Base-by-base conservation (phyloP, 2,329 filamentous ascomycete species). In the Coniosporium tulheliwenetii region DNA sequence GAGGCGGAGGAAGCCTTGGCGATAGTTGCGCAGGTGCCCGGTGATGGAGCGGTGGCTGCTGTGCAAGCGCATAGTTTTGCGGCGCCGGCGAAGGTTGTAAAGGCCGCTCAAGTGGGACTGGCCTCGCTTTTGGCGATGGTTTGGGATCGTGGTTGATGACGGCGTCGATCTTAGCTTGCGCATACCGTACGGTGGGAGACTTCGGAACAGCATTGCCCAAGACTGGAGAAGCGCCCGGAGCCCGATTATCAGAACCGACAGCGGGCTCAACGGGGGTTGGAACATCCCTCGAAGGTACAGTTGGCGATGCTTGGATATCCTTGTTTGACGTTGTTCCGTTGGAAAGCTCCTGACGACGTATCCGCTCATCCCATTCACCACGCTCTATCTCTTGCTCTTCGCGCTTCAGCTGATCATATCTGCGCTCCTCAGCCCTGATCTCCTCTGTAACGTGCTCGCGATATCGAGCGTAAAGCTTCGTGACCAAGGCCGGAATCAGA, bases 391-490 rank as follows among this genome's bases (percentile, higher is more conserved):
- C 70, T 33, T 68, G 64, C 39, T 93, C 75, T 48, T 94, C 81
- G 43, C 67, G 67, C 56, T 77, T 72, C 36, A 89, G 61, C 13
- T 63, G 62, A 19, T 72, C 69, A 53, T 80, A 81, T 39, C 66
- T 69, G 43, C 68, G 70, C 63, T 95, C 87, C 45, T 91, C 80
- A 41, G 81, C 74, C 43, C 73, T 69, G 44, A 95, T 83, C 51
- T 80, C 72, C 42, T 67, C 65, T n/a, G 85, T 70, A 38, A 80
- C 67, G 36, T 79, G 66, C 37, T 81, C 75, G 47, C 78, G 73
- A 56, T 93, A 95, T 45, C 75, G 71, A 10, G 73, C 70, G 55
- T 91, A 93, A 1, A 94, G 68, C 47, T 79, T 76, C 43, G 79
- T 69, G 38, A 93, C 73, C 36, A 94, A 63, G 26, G 70, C 64